These are phyloP conservation scores for Didymosphaeria variabile DNA, from an alignment of 2,329 filamentous ascomycete genomes.

Conservation along the genomic window DNA sequence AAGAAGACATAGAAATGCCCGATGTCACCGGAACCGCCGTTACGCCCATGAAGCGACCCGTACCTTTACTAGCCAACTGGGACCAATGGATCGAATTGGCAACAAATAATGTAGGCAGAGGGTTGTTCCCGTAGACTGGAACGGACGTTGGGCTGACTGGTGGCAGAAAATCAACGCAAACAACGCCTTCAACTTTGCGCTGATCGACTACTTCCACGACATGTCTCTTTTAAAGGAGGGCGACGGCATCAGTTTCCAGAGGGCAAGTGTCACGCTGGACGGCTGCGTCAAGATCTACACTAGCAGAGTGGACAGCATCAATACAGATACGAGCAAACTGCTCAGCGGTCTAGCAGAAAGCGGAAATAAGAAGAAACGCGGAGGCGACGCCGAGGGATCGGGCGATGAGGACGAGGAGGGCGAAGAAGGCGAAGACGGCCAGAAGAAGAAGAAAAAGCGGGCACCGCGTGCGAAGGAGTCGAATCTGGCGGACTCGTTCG, in stretches of 20 bases:
- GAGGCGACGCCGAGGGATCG: conserved; percentile 43
- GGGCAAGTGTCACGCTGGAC: conserved; percentile 95
- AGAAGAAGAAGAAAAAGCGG: conserved; percentile 77
- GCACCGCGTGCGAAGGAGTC: conserved; percentile 86
- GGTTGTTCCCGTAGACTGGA: not conserved
- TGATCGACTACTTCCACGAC: conserved; percentile 99
- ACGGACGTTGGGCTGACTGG: conserved; percentile 18
- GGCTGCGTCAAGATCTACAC: conserved; percentile 99
- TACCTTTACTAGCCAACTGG: conserved; percentile 95
- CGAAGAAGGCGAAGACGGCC: conserved; percentile 67
- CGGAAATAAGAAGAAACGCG: conserved; percentile 65
- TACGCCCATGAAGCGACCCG: conserved; percentile 89
- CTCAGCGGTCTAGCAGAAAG: conserved; percentile 92
- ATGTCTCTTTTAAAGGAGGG: conserved; percentile 98
- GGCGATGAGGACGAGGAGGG: conserved; percentile 67
- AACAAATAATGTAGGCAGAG: conserved; percentile 75
- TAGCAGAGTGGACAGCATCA: conserved; percentile 96
- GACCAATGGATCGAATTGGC: conserved; percentile 99
- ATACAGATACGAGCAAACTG: conserved; percentile 94
- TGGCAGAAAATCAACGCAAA: conserved; percentile 81
- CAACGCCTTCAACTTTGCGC: conserved; percentile 99
- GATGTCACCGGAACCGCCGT: conserved; percentile 76
- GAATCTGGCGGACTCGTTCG: conserved; percentile 90
- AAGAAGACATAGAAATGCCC: conserved; percentile 61
- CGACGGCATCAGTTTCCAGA: conserved; percentile 97